These are phyloP conservation scores for Graphilbum ipis-grandicollis DNA, from an alignment of 2,329 filamentous ascomycete genomes.

Conservation along the genomic window DNA sequence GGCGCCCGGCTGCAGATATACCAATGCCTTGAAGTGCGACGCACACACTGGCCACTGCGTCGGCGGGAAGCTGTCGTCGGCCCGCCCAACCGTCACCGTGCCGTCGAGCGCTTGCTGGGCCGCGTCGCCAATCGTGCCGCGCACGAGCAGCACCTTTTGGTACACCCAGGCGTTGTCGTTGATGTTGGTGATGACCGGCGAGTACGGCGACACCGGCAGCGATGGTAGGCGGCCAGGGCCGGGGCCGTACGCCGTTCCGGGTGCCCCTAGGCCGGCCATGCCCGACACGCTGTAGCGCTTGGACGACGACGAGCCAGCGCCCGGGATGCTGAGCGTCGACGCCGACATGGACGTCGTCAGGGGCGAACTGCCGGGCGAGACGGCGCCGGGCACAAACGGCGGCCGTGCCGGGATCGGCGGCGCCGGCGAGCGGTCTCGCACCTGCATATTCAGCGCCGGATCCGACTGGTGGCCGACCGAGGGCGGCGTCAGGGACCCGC, in stretches of 20 bases:
- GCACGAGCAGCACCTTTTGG: conserved; percentile 72
- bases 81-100: conserved; percentile 58
- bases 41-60: conserved; percentile 76
- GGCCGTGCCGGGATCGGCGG: conserved; percentile 12
- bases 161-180: conserved; percentile 78
- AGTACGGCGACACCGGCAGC: conserved; percentile 57
- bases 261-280: conserved; percentile 43
- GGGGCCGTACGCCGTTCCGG: conserved; percentile 30
- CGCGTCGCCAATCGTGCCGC: conserved; percentile 65
- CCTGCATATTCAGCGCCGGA: conserved; percentile 44
- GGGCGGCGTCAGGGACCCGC: conserved; percentile 57
- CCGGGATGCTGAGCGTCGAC: neutral
- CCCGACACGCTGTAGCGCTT: conserved; percentile 49
- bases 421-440: conserved; percentile 16
- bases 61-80: conserved; percentile 72
- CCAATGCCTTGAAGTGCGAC: conserved; percentile 79
- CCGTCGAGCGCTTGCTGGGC: conserved; percentile 56
- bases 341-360: neutral
- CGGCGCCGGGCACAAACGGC: conserved; percentile 13
- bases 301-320: neutral
- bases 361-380: neutral
- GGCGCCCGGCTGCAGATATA: conserved; percentile 80
- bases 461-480: conserved; percentile 52
- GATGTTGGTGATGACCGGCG: conserved; percentile 64
- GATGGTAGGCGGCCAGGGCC: conserved; percentile 34